Evolutionary conservation across 441 rosid species (phyloP).

Genomic region (Omphalea diandra): DNA sequence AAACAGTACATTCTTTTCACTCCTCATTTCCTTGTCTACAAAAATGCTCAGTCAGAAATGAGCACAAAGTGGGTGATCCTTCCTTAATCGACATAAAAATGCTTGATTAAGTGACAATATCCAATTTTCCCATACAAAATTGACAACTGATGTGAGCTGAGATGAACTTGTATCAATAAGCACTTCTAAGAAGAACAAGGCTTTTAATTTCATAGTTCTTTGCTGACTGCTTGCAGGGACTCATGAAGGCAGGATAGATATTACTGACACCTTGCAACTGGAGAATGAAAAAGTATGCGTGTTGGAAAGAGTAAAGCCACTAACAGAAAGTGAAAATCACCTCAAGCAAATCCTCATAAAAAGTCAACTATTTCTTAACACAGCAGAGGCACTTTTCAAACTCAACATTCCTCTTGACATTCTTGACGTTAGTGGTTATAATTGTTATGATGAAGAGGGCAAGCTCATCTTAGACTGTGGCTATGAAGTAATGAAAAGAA

Average conservation of each 20-base stretch:
- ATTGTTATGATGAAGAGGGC: constrained; percentile 42
- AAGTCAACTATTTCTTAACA: constrained; percentile 63
- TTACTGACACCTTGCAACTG: constrained; percentile 12
- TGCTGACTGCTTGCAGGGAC: constrained; percentile 41
- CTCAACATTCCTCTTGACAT: constrained; percentile 52
- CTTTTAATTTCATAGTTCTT: constrained; percentile 13
- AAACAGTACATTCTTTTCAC: constrained; percentile 5
- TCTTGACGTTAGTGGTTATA: constrained; percentile 24
- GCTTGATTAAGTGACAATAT: neutral
- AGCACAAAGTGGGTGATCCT: no score
- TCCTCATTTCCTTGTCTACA: neutral
- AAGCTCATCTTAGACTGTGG: constrained; percentile 70
- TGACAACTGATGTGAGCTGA: neutral
- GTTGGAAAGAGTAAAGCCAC: constrained; percentile 33
- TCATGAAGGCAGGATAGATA: constrained; percentile 15
- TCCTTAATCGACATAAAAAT: no score
- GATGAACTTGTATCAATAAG: neutral
- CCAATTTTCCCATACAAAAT: neutral
- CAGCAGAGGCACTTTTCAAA: constrained; percentile 74
- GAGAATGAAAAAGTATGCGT: constrained; percentile 23
- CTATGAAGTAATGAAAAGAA: constrained; percentile 77
- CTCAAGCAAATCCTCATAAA: constrained; percentile 63
- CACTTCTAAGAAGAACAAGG: neutral
- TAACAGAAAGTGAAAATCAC: constrained; percentile 56
- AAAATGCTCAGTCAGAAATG: neutral